phyloP scores from a whole-genome alignment of 1,284 basidiomycete species.

The Leucoagaricus sp. region DNA sequence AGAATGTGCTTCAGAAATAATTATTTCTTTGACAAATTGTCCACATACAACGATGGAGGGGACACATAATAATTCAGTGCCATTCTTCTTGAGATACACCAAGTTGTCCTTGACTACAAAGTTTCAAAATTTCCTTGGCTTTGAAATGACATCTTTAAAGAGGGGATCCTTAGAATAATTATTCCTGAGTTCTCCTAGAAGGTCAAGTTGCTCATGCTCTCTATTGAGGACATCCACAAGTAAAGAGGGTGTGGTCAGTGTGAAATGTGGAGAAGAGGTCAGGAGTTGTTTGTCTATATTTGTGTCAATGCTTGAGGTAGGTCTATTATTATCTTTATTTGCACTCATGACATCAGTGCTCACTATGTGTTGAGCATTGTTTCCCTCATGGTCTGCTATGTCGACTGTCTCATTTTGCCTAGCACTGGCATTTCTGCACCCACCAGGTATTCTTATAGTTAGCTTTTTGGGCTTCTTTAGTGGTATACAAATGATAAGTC shows the following conservation, averaged over 20 bases:
- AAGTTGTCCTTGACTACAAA: neutral
- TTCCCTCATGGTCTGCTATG: no score
- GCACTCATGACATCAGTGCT: neutral
- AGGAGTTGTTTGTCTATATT: neutral
- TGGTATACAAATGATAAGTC: no score
- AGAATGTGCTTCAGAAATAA: conserved; percentile 14
- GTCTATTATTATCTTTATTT: neutral
- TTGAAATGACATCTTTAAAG: conserved; percentile 15
- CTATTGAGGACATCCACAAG: neutral
- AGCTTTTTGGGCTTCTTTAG: no score
- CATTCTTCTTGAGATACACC: conserved; percentile 4
- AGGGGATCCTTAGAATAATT: conserved; percentile 12
- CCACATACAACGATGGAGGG: neutral
- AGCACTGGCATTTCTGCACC: neutral
- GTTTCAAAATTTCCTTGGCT: conserved; percentile 14
- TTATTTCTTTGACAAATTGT: neutral
- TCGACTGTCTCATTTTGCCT: no score
- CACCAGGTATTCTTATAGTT: neutral
- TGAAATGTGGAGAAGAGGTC: neutral
- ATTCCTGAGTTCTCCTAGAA: neutral
- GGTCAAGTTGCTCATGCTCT: neutral
- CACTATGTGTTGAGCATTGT: no score
- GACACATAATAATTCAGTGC: conserved; percentile 1
- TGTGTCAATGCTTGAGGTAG: neutral
- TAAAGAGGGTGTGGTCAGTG: neutral